Conservation (phyloP, 2,329 filamentous ascomycete species). For the Pseudodiploospora longispora region DNA sequence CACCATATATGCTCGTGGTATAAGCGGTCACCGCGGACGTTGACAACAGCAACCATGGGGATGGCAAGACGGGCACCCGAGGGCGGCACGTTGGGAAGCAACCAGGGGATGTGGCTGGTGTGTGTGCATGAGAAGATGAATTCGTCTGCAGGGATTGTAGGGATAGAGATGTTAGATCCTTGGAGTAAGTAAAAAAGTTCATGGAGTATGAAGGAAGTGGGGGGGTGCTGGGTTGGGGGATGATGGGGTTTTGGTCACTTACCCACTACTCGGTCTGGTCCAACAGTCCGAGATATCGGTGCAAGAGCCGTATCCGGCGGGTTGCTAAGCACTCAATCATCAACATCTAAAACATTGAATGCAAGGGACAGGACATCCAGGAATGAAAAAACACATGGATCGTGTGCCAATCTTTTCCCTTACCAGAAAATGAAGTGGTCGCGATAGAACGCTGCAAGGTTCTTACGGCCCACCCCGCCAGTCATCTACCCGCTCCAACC, state of each 20-base stretch:
- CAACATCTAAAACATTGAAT: not conserved
- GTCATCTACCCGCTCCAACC: constrained; percentile 32
- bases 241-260: not conserved
- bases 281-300: constrained; percentile 60
- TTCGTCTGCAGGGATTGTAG: constrained; percentile 38
- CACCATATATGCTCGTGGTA: constrained; percentile 60
- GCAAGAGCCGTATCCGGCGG: constrained; percentile 56
- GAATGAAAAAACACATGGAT: not conserved
- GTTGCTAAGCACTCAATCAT: constrained; percentile 36
- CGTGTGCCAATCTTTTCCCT: not conserved
- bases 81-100: constrained; percentile 42
- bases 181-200: not conserved
- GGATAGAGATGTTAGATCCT: not conserved
- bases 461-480: constrained; percentile 58
- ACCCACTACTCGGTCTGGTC: constrained; percentile 56
- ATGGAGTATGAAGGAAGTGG: not conserved
- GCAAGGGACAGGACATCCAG: not conserved
- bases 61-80: constrained; percentile 45
- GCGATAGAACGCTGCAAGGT: constrained; percentile 60
- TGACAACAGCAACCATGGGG: constrained; percentile 53
- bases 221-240: not conserved
- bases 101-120: constrained; percentile 19
- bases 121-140: constrained; percentile 56
- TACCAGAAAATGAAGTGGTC: constrained; percentile 59
- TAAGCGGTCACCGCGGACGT: constrained; percentile 52